Base-by-base conservation (phyloP, 2,329 filamentous ascomycete species). In the Aspergillus ochraceus region DNA sequence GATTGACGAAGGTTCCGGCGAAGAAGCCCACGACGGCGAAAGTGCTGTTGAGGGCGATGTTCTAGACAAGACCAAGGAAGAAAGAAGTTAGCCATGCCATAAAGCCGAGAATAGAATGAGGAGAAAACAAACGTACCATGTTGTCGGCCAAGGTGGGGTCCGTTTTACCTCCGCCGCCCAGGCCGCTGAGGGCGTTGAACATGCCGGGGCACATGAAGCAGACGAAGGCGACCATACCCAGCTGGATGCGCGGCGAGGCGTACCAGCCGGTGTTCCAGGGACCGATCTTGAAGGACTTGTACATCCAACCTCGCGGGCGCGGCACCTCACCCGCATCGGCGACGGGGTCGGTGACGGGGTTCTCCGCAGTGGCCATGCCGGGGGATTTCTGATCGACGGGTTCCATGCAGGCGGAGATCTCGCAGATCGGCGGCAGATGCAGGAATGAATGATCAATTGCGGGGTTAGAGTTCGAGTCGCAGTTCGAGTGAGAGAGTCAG, bases 171-270 rank as follows among this genome's bases (percentile, higher is more conserved):
- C 80, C 84, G 62, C 86, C 86, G 58, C 86, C 86, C 50, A 88
- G 77, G 61, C 86, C 86, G 58, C 75, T 72, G 22, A 88, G 74
- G 30, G 86, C 84, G 66, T 88, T 88, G 76, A 85, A 88, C 84
- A 88, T 87, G 68, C 86, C 86, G 1, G 87, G 87, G 70, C 87
- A 89, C 65, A 89, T 70, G 79, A 89, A 88, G 70, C 86, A 88
- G 46, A 88, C 85, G 58, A 88, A 79, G 52, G 86, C 79, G 58
- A 91, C 87, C 82, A 91, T 55, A 8, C 88, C 71, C 47, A 91
- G 81, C 77, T 91, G 89, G 59, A 88, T 76, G 68, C 84, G 84
- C 26, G 89, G 89, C 61, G 88, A 90, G 46, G 89, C 89, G 71
- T 89, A 91, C 83, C 86, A 90, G 47, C 77, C 75, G 6, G 87